Evolutionary conservation across 129 eudicot genomes (phyloP), one percentile per base, ranked within the genome.

Genomic region (Chrysanthemum seticuspe): DNA sequence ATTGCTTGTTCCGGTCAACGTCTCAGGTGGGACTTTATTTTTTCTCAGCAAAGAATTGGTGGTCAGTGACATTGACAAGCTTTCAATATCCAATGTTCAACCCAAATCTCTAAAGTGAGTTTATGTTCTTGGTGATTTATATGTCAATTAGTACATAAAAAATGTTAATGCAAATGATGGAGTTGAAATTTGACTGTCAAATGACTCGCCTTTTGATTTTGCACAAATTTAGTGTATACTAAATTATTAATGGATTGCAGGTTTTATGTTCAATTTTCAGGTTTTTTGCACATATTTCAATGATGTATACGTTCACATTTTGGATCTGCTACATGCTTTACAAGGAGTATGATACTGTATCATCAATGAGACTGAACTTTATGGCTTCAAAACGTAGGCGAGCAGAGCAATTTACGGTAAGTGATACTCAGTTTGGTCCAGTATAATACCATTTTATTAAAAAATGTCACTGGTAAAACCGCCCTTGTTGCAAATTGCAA

Each of bases 241-340:
- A 34, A 34, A 34, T 34, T 77, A 52, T 13, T 36, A 36, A 62
- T n/a, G 68, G 10, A 6, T 77, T 13, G 56, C 14, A 40, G 23
- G 52, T n/a, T 18, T 7, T 51, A 62, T 44, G 15, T 71, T 64
- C 56, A 25, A 66, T 71, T 72, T 78, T 74, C 89, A 95, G 99
- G 86, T 95, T 95, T 69, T 95, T 95, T 51, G 88, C 76, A 40
- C 99, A 95, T 74, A 95, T 95, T 76, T 67, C 87, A 72, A 71
- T 86, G 96, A 85, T 85, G 79, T 91, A 90, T 83, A 48, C 79
- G 76, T 86, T 95, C 79, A 87, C 99, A n/a, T 88, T 85, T 66
- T 95, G 99, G 99, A 85, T 83, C 29, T 95, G 99, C 81, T 90
- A 74, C 85, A 79, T 95, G 96, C 97, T 95, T 34, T 95, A 90